A percentile compares a stretch with the other conserved stretches of the same genome.
phyloP scores from a whole-genome alignment of 768 basidiomycete genomes.

The Tylopilus felleus region DNA sequence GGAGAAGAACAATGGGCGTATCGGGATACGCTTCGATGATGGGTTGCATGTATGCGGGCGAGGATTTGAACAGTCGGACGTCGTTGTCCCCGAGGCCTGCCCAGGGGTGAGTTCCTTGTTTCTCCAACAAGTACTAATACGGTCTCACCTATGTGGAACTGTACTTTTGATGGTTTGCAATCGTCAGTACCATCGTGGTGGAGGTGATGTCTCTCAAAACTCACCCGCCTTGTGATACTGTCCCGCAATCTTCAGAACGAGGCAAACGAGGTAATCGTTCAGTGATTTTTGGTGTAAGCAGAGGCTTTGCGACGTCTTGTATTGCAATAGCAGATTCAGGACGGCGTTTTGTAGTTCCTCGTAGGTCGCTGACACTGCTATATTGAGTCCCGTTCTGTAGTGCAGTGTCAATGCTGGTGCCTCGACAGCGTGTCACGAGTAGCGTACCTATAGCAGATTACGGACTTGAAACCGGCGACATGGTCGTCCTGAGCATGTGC shows the following conservation, averaged over 20 bases:
- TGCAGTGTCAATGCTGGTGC: not conserved
- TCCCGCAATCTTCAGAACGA: slow-evolving; percentile 51
- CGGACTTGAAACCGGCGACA: slow-evolving; percentile 72
- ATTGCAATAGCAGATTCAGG: slow-evolving; percentile 31
- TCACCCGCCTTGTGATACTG: slow-evolving; percentile 57
- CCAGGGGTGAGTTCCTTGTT: not conserved
- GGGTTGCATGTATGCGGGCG: slow-evolving; percentile 65
- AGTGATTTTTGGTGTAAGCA: slow-evolving; percentile 59
- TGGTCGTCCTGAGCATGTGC: slow-evolving; percentile 39
- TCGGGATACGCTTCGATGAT: slow-evolving; percentile 61
- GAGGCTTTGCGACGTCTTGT: slow-evolving; percentile 37
- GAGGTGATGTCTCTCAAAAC: no score
- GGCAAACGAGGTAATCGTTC: slow-evolving; percentile 65
- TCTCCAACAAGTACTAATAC: no score
- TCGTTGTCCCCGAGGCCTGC: slow-evolving; percentile 69
- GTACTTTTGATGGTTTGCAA: no score
- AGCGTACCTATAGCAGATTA: slow-evolving; percentile 59
- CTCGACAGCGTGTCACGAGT: not conserved
- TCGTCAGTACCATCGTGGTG: no score
- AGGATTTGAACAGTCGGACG: slow-evolving; percentile 52
- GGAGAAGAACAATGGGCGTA: slow-evolving; percentile 64
- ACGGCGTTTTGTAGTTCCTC: slow-evolving; percentile 34
- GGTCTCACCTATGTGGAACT: slow-evolving; percentile 66
- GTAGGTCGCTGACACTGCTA: slow-evolving; percentile 32
- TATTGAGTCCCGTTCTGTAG: slow-evolving; percentile 59